These are phyloP conservation scores for Astragalus membranaceus DNA, from an alignment of 306 rosid species.

Conservation along the genomic window DNA sequence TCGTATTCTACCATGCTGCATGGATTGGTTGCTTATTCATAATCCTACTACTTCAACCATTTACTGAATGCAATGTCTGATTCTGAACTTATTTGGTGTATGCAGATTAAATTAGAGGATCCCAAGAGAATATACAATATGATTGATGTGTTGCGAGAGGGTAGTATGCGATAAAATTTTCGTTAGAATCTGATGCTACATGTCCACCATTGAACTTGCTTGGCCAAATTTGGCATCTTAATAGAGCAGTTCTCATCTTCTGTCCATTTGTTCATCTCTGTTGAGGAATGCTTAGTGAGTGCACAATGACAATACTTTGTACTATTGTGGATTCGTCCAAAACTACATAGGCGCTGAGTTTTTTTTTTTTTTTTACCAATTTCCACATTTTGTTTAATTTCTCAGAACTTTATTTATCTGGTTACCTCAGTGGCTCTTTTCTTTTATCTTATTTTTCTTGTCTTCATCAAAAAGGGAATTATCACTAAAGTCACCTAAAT, in stretches of 20 bases:
- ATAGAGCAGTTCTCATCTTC: slow-evolving; percentile 4
- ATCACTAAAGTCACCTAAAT: no score
- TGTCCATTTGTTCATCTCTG: neutral
- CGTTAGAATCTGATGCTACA: neutral
- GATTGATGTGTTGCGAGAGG: slow-evolving; percentile 81
- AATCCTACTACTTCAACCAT: neutral
- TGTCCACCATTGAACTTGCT: neutral
- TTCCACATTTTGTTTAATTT: neutral
- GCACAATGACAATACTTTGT: neutral
- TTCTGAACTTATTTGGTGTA: neutral
- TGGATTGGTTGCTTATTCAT: neutral
- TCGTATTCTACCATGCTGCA: neutral
- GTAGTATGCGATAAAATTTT: slow-evolving; percentile 56
- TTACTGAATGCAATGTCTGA: neutral
- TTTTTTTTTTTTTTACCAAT: neutral
- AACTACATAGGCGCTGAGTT: neutral
- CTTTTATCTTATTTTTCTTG: neutral
- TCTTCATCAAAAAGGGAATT: no score
- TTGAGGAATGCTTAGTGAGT: neutral
- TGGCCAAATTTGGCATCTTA: neutral
- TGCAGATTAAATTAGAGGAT: slow-evolving; percentile 55
- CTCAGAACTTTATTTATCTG: neutral
- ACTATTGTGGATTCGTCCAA: neutral
- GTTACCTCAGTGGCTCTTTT: neutral
- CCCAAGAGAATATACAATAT: slow-evolving; percentile 58